phyloP scores from a whole-genome alignment of 2,329 filamentous ascomycete genomes.

The Epichloe brachyelytri region DNA sequence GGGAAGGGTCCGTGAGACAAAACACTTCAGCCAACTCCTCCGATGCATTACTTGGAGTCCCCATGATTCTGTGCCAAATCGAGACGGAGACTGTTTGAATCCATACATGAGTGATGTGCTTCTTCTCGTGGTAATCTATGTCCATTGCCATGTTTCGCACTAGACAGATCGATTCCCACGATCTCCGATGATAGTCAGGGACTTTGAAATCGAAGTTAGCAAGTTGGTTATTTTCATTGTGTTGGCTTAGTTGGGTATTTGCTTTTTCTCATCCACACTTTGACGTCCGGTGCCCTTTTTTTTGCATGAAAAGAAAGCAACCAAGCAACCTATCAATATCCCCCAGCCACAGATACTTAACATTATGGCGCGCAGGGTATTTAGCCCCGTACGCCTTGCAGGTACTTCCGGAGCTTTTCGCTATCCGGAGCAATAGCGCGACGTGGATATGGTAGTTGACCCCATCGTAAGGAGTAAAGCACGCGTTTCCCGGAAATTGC shows the following conservation, averaged over 20 bases:
- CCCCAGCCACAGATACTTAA: background rate
- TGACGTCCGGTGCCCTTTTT: too few relatives aligned
- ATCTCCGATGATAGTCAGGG: background rate
- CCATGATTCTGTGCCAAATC: constrained; percentile 53
- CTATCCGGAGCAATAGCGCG: background rate
- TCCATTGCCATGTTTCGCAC: background rate
- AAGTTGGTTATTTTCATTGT: background rate
- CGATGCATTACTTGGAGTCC: constrained; percentile 56
- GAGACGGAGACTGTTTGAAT: constrained; percentile 54
- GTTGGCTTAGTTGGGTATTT: background rate
- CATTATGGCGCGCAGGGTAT: background rate
- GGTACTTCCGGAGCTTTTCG: background rate
- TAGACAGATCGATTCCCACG: background rate
- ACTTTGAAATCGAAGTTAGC: background rate
- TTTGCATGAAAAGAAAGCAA: background rate
- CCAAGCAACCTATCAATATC: background rate
- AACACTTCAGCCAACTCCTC: constrained; percentile 59
- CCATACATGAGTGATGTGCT: constrained; percentile 51
- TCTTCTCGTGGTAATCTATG: background rate
- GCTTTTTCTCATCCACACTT: background rate
- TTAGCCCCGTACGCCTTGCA: background rate
- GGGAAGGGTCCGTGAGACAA: constrained; percentile 60
- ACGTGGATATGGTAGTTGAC: too few relatives aligned
- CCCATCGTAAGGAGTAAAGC: background rate
- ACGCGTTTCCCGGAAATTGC: background rate